A percentile compares a stretch with the other conserved stretches of the same genome.
phyloP scores from a whole-genome alignment of 805 yeast species.

The Zygoascus biomembranicola region DNA sequence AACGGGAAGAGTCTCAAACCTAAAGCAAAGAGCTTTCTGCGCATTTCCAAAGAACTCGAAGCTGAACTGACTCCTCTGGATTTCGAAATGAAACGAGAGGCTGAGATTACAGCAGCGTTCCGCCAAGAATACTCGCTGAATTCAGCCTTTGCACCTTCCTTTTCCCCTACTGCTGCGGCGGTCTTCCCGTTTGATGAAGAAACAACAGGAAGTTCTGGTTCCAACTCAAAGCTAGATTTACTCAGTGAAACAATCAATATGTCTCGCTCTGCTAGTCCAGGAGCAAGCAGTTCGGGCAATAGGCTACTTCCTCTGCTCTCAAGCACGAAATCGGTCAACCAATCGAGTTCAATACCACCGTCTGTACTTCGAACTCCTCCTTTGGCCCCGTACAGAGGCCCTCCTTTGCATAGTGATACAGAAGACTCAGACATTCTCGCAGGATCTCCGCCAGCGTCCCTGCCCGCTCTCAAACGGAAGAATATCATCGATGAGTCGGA shows the following conservation, averaged over 20 bases:
- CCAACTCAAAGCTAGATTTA: background rate
- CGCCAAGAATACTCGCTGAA: conserved; percentile 13
- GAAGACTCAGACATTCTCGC: conserved; percentile 14
- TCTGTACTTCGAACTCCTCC: background rate
- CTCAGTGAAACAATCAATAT: background rate
- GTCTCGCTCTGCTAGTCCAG: conserved; percentile 2
- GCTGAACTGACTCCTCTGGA: conserved; percentile 20
- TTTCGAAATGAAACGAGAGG: conserved; percentile 19
- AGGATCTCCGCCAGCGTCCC: background rate
- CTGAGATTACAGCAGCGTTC: conserved; percentile 18
- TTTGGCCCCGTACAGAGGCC: background rate
- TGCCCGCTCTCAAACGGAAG: conserved; percentile 12
- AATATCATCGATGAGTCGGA: conserved; percentile 11
- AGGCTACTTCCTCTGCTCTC: background rate
- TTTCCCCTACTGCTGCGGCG: background rate
- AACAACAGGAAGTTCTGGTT: background rate
- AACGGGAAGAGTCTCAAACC: conserved; percentile 14
- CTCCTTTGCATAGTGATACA: conserved; percentile 8
- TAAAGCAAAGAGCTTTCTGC: conserved; percentile 16
- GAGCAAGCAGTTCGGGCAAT: background rate
- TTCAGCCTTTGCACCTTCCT: background rate
- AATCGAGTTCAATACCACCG: background rate
- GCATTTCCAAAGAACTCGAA: conserved; percentile 19
- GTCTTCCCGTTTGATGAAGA: background rate
- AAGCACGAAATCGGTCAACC: background rate